Evolutionary conservation across 1,139 yeast species (phyloP), one percentile per base, ranked within the genome.

Genomic region (Pichia sp.): DNA sequence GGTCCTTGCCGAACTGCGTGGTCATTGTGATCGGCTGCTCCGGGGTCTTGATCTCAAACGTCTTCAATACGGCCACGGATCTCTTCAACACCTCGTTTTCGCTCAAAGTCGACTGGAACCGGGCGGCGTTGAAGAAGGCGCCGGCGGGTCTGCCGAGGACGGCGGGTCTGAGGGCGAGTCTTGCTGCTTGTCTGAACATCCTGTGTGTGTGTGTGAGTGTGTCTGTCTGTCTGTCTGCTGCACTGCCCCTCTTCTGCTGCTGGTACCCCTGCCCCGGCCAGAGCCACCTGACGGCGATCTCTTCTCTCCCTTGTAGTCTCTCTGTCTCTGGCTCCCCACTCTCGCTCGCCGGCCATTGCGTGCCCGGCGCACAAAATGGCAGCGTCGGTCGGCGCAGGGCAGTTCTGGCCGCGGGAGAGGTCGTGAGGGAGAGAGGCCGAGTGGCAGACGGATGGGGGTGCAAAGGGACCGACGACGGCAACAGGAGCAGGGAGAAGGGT

Each of bases 1-100:
- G 75, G 64, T 80, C 85, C 62, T 78, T 78, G 63, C 76, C 78
- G 69, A 80, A 80, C 54, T 80, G 75, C 39, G 83, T 74, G 44
- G 73, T 74, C 61, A 73, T 65, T 21, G 68, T 57, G 42, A 68
- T 66, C 41, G 60, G 54, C 31, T 58, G 60, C n/a, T 59, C 44
- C 12, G 62, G 50, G 8, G 58, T 54, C 58, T 67, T 67, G 44
- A 66, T 54, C 47, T 67, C 70, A 52, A 68, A 68, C 5, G 68
- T 63, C 54, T 63, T 66, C 53, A 68, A 58, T 28, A 68, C 70
- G 13, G 66, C 62, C 44, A 66, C 55, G 19, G 70, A 64, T 60
- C 71, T 62, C 19, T 64, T 61, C 4, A 68, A 53, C 10, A 68
- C 70, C 46, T 66, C 68, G 43, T 65, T 65, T 53, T 61, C 62